Evolutionary conservation across 73 alveolate genomes (phyloP).

Genomic region (Loxodes magnus): DNA sequence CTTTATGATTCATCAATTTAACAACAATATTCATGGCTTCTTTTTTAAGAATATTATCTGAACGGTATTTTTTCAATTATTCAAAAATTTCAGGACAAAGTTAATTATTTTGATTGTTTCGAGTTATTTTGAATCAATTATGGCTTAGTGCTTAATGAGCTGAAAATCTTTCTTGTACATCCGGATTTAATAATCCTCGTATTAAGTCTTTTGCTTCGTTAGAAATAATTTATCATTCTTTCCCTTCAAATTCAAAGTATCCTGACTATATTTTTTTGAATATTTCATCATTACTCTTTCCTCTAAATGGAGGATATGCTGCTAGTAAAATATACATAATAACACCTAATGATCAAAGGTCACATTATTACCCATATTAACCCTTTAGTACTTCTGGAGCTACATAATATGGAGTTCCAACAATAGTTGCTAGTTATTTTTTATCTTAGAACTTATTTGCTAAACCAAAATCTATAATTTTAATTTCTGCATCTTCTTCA

Average conservation of each 20-base stretch:
- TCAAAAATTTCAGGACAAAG: constrained; percentile 15
- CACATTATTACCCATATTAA: constrained; percentile 21
- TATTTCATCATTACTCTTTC: background rate
- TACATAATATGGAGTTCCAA: constrained; percentile 12
- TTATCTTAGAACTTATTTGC: constrained; percentile 10
- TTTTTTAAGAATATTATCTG: background rate
- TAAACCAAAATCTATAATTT: constrained; percentile 78
- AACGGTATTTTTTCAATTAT: background rate
- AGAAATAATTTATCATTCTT: constrained; percentile 1
- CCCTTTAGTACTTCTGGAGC: constrained; percentile 35
- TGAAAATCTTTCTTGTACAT: constrained; percentile 30
- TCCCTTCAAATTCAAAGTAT: background rate
- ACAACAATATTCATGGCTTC: constrained; percentile 7
- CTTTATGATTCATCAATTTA: background rate
- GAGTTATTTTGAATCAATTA: constrained; percentile 23
- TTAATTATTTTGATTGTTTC: constrained; percentile 5
- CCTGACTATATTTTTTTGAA: constrained; percentile 3
- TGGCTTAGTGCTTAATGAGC: constrained; percentile 41
- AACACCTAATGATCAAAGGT: constrained; percentile 33
- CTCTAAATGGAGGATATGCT: constrained; percentile 23
- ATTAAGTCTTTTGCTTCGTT: constrained; percentile 30
- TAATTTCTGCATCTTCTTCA: constrained; percentile 55
- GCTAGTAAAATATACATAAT: constrained; percentile 22
- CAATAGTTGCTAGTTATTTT: background rate
- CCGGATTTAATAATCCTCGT: constrained; percentile 14